Base-by-base conservation (phyloP, 805 yeast species). In the Metschnikowia orientalis region DNA sequence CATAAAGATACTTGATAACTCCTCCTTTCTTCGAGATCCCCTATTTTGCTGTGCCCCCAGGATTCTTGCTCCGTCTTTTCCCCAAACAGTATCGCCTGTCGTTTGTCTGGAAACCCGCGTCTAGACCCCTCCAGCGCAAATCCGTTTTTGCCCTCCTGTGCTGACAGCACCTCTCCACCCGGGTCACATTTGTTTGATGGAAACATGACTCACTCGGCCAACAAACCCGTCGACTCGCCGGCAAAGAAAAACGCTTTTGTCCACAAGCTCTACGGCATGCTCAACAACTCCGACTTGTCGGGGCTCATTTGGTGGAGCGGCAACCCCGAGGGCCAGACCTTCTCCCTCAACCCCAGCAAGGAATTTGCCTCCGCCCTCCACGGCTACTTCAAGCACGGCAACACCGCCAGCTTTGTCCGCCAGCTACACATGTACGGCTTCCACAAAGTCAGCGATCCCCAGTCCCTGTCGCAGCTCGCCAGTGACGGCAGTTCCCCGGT, bases 381-480 rank as follows among this genome's bases (percentile, higher is more conserved):
- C n/a, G 68, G 69, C 28, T 88, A 84, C 56, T 89, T 90, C 68
- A 90, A 90, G 56, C 97, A 89, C 61, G 94, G 95, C 3, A 90
- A 90, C 53, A 87, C 89, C 18, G 87, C 95, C 15, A 79, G 90
- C 40, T 90, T 90, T 63, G 95, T 90, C 21, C 75, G 97, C 28
- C 97, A 90, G 59, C 66, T 89, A 28, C 95, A 90, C 64, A 90
- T 89, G 97, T 88, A 88, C 56, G 96, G 96, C 1, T 88, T 89
- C 63, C 96, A 89, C 58, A 88, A 89, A 61, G 79, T 83, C 6
- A 73, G 63, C 40, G 78, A 73, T 39, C 67, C 66, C 7, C 48
- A 29, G 26, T 26, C 24, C 20, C 31, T 25, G 30, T 34, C 34
- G 9, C 37, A 31, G 16, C 25, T 23, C 16, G 21, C 26, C 17